These are phyloP conservation scores for Gardenia jasminoides DNA, from an alignment of 257 asterid species.

Conservation along the genomic window DNA sequence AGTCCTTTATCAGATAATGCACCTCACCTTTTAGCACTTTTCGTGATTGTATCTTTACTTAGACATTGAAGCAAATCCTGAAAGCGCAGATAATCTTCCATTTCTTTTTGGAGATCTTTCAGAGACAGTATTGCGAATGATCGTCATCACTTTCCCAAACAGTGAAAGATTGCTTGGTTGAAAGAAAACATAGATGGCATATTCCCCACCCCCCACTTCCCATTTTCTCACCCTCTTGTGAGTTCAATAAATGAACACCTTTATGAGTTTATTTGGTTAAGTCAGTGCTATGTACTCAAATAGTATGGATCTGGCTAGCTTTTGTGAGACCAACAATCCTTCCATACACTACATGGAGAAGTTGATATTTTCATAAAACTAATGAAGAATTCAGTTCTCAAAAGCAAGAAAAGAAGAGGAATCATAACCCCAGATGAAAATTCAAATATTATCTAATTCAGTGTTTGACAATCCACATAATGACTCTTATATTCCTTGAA, in stretches of 20 bases:
- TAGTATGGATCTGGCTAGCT: slow-evolving; percentile 1
- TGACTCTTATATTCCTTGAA: slow-evolving; percentile 63
- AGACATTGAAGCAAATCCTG: slow-evolving; percentile 10
- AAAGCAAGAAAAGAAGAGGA: neutral
- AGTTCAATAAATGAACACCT: neutral
- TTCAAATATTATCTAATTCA: slow-evolving; percentile 43
- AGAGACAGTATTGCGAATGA: slow-evolving; percentile 7
- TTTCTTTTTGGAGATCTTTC: slow-evolving; percentile 14
- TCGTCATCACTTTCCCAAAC: slow-evolving; percentile 36
- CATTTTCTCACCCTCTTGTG: neutral
- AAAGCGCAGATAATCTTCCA: neutral
- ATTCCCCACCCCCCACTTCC: slow-evolving; percentile 30
- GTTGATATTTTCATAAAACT: slow-evolving; percentile 10
- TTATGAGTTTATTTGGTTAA: neutral
- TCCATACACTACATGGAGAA: neutral
- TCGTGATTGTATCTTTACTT: slow-evolving; percentile 14
- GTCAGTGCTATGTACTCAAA: slow-evolving; percentile 3
- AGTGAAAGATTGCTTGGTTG: slow-evolving; percentile 46
- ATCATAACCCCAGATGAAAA: neutral
- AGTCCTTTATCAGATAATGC: slow-evolving; percentile 5
- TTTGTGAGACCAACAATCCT: slow-evolving; percentile 15
- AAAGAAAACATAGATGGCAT: slow-evolving; percentile 36
- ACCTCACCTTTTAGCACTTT: slow-evolving; percentile 13
- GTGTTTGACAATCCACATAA: slow-evolving; percentile 57
- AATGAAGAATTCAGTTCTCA: neutral